Conservation (phyloP, 176 grass and related monocot species). For the Oropetium thomaeum region DNA sequence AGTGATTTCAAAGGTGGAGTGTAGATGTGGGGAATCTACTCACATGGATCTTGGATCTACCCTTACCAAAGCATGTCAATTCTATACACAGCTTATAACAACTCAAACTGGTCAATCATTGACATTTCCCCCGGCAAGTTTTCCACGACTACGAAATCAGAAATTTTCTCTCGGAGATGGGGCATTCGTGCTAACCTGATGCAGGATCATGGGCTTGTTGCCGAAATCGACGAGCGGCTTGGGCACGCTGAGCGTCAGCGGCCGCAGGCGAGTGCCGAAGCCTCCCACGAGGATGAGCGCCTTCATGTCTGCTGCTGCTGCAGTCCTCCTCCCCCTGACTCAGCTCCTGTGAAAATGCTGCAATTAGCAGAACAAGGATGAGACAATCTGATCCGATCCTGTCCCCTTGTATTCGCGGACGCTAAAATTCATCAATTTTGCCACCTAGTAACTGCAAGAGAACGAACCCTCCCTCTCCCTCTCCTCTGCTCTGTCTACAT, state of each 20-base stretch:
- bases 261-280: slow-evolving; percentile 85
- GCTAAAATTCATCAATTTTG: not conserved
- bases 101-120: not conserved
- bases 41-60: slow-evolving; percentile 49
- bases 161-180: too few species aligned
- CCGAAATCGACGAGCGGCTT: slow-evolving; percentile 97
- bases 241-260: slow-evolving; percentile 85
- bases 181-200: slow-evolving; percentile 58
- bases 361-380: slow-evolving; percentile 9
- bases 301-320: slow-evolving; percentile 84
- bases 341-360: slow-evolving; percentile 37
- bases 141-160: too few species aligned
- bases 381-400: slow-evolving; percentile 29
- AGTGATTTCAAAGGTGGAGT: not conserved
- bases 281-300: slow-evolving; percentile 91
- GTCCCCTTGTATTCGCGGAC: slow-evolving; percentile 8
- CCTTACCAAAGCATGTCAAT: slow-evolving; percentile 9
- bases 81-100: slow-evolving; percentile 12
- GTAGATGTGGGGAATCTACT: slow-evolving; percentile 8
- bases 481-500: slow-evolving; percentile 3
- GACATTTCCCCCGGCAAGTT: not conserved
- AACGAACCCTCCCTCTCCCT: not conserved
- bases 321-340: slow-evolving; percentile 12
- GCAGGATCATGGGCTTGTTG: slow-evolving; percentile 94
- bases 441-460: not conserved